These are phyloP conservation scores for Glutinoglossum americanum DNA, from an alignment of 495 filamentous ascomycete genomes.

Conservation along the genomic window DNA sequence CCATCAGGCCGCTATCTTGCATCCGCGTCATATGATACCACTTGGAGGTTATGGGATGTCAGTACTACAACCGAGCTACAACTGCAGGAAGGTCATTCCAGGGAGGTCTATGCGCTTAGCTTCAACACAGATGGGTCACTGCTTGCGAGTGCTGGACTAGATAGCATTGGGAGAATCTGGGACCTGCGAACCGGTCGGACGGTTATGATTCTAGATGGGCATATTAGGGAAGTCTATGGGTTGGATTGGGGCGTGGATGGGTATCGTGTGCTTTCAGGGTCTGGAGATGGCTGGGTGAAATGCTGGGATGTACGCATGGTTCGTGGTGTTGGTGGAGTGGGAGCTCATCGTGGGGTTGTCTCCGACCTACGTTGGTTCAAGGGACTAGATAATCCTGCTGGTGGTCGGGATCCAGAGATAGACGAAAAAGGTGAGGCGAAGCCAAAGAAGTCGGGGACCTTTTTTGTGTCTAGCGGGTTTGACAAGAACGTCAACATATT, in stretches of 20 bases:
- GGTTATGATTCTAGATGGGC: slow-evolving; percentile 87
- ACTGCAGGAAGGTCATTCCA: slow-evolving; percentile 83
- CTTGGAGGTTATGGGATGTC: slow-evolving; percentile 93
- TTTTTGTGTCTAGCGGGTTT: slow-evolving; percentile 77
- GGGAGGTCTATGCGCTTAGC: slow-evolving; percentile 69
- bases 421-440: slow-evolving; percentile 39
- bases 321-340: slow-evolving; percentile 57
- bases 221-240: slow-evolving; percentile 81
- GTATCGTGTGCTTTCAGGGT: slow-evolving; percentile 67
- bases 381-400: slow-evolving; percentile 41
- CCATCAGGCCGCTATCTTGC: slow-evolving; percentile 79
- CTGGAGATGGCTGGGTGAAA: slow-evolving; percentile 89
- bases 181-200: slow-evolving; percentile 85
- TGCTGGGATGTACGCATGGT: slow-evolving; percentile 94
- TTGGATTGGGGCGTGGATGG: slow-evolving; percentile 86
- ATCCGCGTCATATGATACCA: slow-evolving; percentile 87
- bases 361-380: slow-evolving; percentile 90
- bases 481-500: slow-evolving; percentile 92
- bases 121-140: slow-evolving; percentile 86
- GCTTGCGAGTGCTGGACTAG: slow-evolving; percentile 70
- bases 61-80: slow-evolving; percentile 63
- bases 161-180: slow-evolving; percentile 92
- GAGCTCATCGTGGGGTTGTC: slow-evolving; percentile 79
- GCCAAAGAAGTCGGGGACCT: slow-evolving; percentile 57
- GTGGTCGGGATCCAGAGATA: slow-evolving; percentile 32